Evolutionary conservation across 2,329 filamentous ascomycete genomes (phyloP).

Genomic region (Conoideocrella luteorostrata): DNA sequence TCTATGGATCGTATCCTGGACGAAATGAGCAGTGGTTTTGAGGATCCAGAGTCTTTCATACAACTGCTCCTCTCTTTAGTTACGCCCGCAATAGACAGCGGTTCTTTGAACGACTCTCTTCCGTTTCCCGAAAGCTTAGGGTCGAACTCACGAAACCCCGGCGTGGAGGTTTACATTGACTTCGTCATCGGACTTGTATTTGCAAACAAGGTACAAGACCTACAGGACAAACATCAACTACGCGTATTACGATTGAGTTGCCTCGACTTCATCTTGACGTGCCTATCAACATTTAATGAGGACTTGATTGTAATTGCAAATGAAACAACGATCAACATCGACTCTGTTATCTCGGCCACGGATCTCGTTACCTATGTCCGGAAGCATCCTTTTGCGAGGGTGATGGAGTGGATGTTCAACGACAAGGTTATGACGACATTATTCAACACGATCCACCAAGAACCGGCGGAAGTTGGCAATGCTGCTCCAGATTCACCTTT

Average conservation of each 20-base stretch:
- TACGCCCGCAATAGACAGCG: slow-evolving; percentile 54
- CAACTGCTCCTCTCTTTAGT: slow-evolving; percentile 68
- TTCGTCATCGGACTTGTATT: slow-evolving; percentile 80
- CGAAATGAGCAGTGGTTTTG: slow-evolving; percentile 70
- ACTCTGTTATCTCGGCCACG: slow-evolving; percentile 65
- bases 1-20: slow-evolving; percentile 62
- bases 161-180: slow-evolving; percentile 89
- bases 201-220: slow-evolving; percentile 57
- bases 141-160: slow-evolving; percentile 65
- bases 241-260: slow-evolving; percentile 72
- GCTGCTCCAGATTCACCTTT: slow-evolving; percentile 73
- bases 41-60: slow-evolving; percentile 80
- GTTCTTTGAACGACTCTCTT: slow-evolving; percentile 63
- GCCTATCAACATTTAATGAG: slow-evolving; percentile 86
- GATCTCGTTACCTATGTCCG: slow-evolving; percentile 74
- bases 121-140: slow-evolving; percentile 86
- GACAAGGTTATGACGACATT: slow-evolving; percentile 76
- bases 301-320: slow-evolving; percentile 82
- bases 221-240: slow-evolving; percentile 61
- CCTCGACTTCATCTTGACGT: slow-evolving; percentile 74
- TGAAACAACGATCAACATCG: slow-evolving; percentile 67
- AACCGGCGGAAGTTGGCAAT: slow-evolving; percentile 64
- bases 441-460: slow-evolving; percentile 72
- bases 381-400: slow-evolving; percentile 84
- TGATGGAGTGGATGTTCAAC: slow-evolving; percentile 98